Evolutionary conservation across 345 rosid genomes (phyloP).

Genomic region (Eutrema heterophyllum): DNA sequence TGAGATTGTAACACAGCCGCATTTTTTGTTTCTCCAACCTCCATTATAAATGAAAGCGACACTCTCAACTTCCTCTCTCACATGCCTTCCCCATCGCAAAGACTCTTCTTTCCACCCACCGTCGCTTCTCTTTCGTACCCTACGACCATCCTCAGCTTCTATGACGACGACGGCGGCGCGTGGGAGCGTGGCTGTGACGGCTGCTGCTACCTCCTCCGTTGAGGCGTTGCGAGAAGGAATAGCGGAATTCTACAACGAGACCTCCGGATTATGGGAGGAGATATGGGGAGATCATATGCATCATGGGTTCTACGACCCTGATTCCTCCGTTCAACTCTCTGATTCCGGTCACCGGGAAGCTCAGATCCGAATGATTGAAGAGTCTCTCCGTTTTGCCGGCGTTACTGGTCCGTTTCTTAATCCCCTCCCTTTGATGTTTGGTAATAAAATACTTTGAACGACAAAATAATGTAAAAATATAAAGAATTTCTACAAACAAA

Average conservation of each 20-base stretch:
- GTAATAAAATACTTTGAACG: too few relatives aligned
- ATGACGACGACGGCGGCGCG: slow-evolving; percentile 9
- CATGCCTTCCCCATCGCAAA: not conserved
- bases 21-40: not conserved
- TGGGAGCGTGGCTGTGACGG: slow-evolving; percentile 1
- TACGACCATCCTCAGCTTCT: slow-evolving; percentile 4
- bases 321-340: slow-evolving; percentile 32
- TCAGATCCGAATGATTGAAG: slow-evolving; percentile 89
- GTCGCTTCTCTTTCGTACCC: not conserved
- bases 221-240: slow-evolving; percentile 51
- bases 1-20: not conserved
- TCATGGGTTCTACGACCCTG: slow-evolving; percentile 76
- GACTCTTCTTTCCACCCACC: not conserved
- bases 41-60: slow-evolving; percentile 12
- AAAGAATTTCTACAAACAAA: too few relatives aligned
- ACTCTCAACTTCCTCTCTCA: slow-evolving; percentile 9
- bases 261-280: slow-evolving; percentile 76
- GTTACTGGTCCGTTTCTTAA: slow-evolving; percentile 38
- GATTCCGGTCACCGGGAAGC: slow-evolving; percentile 58
- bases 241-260: slow-evolving; percentile 84
- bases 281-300: slow-evolving; percentile 99
- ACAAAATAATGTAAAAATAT: too few relatives aligned
- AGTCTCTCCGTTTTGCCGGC: slow-evolving; percentile 70
- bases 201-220: slow-evolving; percentile 5
- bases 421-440: too few relatives aligned